Percentiles rank a stretch among this genome's conserved stretches.
Evolutionary conservation across 441 rosid genomes (phyloP).

Genomic region (Pelargonium australe): DNA sequence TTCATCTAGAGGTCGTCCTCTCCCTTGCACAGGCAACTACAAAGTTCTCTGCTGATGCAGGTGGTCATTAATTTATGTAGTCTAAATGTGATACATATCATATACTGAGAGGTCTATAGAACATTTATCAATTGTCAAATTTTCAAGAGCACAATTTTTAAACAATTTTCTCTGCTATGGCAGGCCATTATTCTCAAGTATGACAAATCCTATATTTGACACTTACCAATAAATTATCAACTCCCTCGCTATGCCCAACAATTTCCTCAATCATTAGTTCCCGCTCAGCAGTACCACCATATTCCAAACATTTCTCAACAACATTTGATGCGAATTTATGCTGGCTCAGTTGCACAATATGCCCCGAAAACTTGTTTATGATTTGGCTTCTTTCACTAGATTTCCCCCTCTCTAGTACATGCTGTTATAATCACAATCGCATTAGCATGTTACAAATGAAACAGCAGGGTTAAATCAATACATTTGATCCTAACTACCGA

Average conservation of each 20-base stretch:
- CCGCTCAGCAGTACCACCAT: conserved; percentile 23
- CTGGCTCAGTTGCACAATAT: conserved; percentile 27
- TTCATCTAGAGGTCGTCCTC: too few species aligned
- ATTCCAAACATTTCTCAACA: conserved; percentile 27
- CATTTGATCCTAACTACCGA: neutral
- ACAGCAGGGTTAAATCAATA: neutral
- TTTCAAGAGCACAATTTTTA: neutral
- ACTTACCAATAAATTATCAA: conserved; percentile 27
- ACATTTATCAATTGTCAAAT: neutral
- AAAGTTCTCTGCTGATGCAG: too few species aligned
- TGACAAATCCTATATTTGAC: neutral
- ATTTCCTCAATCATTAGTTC: conserved; percentile 24
- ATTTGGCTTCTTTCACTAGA: conserved; percentile 24
- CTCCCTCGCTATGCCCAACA: conserved; percentile 22
- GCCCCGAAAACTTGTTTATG: conserved; percentile 23
- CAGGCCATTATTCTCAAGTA: neutral
- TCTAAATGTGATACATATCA: too few species aligned
- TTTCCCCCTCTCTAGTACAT: conserved; percentile 28
- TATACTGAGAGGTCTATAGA: too few species aligned
- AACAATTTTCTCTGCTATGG: neutral
- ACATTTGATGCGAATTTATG: conserved; percentile 6
- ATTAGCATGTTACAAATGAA: conserved; percentile 2
- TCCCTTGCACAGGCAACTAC: too few species aligned
- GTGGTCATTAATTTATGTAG: too few species aligned
- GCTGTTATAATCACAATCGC: conserved; percentile 15